Percentiles rank a stretch among this genome's conserved stretches.
Conservation (phyloP, 2,329 filamentous ascomycete genomes). For the Penicillium hesseltinei region DNA sequence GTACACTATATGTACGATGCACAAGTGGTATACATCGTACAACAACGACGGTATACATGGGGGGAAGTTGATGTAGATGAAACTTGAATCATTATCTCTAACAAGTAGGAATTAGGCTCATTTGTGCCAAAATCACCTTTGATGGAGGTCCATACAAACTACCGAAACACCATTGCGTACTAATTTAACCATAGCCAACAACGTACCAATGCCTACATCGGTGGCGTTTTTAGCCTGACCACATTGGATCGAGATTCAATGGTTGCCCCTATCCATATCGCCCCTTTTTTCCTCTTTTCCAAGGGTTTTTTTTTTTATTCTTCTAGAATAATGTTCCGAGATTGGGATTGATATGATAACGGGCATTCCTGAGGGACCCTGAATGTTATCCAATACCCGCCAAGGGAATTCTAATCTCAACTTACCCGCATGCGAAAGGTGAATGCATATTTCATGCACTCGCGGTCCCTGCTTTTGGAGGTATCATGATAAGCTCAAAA, state of each 20-base stretch:
- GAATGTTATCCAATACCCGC: constrained; percentile 7
- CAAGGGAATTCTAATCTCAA: constrained; percentile 8
- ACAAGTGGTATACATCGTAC: neutral
- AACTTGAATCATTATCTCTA: neutral
- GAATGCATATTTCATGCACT: neutral
- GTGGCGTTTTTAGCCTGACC: constrained; percentile 24
- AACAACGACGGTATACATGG: neutral
- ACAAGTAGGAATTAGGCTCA: neutral
- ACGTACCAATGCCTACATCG: constrained; percentile 23
- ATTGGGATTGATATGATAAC: constrained; percentile 18
- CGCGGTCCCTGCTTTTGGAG: constrained; percentile 8
- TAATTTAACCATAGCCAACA: constrained; percentile 13
- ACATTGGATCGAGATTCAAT: constrained; percentile 11
- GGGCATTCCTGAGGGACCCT: constrained; percentile 18
- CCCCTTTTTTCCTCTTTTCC: constrained; percentile 3
- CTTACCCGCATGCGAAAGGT: constrained; percentile 15
- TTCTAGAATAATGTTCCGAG: constrained; percentile 10
- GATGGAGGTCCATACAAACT: neutral
- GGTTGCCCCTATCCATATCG: constrained; percentile 11
- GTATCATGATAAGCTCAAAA: constrained; percentile 17
- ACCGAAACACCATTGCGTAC: neutral
- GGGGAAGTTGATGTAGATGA: neutral
- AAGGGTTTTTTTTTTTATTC: neutral
- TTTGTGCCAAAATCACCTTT: neutral
- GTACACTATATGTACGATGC: neutral